These are phyloP conservation scores for Gremmenia infestans DNA, from an alignment of 2,329 filamentous ascomycete species.

Conservation along the genomic window DNA sequence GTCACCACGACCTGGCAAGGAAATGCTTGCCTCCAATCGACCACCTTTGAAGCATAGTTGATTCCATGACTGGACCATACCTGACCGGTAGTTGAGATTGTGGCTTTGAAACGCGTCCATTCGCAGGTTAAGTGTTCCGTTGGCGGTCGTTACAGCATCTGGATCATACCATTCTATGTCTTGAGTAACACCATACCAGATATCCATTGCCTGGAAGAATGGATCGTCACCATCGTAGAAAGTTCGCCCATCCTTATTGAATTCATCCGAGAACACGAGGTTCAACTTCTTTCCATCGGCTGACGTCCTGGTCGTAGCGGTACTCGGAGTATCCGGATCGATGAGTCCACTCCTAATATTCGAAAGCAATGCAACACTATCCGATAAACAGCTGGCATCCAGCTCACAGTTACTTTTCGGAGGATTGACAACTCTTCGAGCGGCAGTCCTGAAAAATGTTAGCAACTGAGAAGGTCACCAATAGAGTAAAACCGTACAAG, in stretches of 20 bases:
- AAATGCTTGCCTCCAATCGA: conserved; percentile 64
- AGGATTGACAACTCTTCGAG: conserved; percentile 35
- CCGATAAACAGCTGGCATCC: conserved; percentile 36
- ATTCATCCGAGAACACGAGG: conserved; percentile 68
- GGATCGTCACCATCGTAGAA: conserved; percentile 69
- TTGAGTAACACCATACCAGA: conserved; percentile 68
- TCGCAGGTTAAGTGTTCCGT: conserved; percentile 57
- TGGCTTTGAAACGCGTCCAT: conserved; percentile 64
- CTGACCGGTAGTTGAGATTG: conserved; percentile 60
- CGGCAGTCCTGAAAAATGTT: conserved; percentile 47
- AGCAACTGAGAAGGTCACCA: conserved; percentile 13
- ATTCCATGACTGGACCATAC: conserved; percentile 74
- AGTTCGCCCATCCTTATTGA: conserved; percentile 60
- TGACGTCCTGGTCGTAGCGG: conserved; percentile 49
- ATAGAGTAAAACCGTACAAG: conserved; percentile 46
- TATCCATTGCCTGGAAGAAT: conserved; percentile 61
- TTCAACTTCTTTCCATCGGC: conserved; percentile 56
- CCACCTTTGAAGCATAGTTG: conserved; percentile 69
- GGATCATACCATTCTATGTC: conserved; percentile 70
- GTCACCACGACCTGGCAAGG: conserved; percentile 61
- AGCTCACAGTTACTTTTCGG: conserved; percentile 28
- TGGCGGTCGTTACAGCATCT: conserved; percentile 56
- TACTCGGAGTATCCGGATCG: conserved; percentile 61
- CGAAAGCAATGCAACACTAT: conserved; percentile 42
- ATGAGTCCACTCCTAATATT: conserved; percentile 59